Conservation (phyloP, 768 basidiomycete genomes). For the Amanita muscaria region DNA sequence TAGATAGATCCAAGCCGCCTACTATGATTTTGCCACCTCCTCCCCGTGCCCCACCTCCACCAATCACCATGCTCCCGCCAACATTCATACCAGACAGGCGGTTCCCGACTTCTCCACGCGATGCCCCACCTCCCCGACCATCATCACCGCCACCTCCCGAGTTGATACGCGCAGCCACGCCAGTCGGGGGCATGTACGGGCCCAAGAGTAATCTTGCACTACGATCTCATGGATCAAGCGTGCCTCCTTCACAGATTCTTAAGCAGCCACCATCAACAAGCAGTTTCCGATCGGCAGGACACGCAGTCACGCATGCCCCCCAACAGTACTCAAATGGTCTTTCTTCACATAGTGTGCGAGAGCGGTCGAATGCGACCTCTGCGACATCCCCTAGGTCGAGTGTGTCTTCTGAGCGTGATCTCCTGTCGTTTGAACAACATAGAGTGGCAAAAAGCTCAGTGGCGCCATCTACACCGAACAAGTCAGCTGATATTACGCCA, state of each 20-base stretch:
- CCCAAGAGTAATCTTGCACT: constrained; percentile 45
- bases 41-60: constrained; percentile 65
- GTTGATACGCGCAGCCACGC: constrained; percentile 86
- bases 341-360: constrained; percentile 42
- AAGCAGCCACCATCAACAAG: constrained; percentile 69
- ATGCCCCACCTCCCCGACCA: constrained; percentile 75
- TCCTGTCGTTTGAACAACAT: constrained; percentile 20
- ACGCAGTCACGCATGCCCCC: constrained; percentile 46
- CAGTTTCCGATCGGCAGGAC: constrained; percentile 73
- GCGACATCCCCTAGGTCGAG: constrained; percentile 70
- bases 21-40: constrained; percentile 81
- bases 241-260: constrained; percentile 64
- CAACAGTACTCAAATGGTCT: constrained; percentile 32
- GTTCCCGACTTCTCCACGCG: constrained; percentile 37
- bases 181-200: constrained; percentile 48
- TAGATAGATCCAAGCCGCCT: constrained; percentile 77
- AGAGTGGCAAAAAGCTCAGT: constrained; percentile 7
- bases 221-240: constrained; percentile 64
- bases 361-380: constrained; percentile 61
- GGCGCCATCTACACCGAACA: constrained; percentile 38
- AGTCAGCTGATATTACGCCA: constrained; percentile 34
- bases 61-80: constrained; percentile 66
- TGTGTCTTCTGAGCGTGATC: constrained; percentile 69
- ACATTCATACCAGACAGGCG: constrained; percentile 66
- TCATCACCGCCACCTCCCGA: constrained; percentile 90